phyloP scores from a whole-genome alignment of 768 basidiomycete species.

The Atractiella rhizophila region DNA sequence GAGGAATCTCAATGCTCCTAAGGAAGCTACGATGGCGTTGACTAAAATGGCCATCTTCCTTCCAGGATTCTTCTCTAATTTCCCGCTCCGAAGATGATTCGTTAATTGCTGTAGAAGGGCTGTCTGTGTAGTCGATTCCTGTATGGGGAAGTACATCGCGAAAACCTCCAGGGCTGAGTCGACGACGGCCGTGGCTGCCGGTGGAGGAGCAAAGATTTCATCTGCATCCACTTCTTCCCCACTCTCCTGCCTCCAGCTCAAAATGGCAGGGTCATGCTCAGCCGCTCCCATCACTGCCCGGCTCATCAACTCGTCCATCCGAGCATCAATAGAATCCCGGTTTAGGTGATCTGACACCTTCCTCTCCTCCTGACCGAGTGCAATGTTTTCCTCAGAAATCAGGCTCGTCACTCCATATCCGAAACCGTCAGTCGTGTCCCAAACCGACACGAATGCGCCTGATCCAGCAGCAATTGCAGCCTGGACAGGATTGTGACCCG shows the following conservation, averaged over 20 bases:
- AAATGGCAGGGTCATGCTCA: slow-evolving; percentile 58
- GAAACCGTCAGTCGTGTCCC: slow-evolving; percentile 69
- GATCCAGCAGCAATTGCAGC: slow-evolving; percentile 70
- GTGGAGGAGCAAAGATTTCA: slow-evolving; percentile 30
- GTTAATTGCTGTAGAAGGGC: slow-evolving; percentile 27
- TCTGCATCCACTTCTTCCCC: too few relatives aligned
- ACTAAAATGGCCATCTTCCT: slow-evolving; percentile 57
- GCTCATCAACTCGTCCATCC: slow-evolving; percentile 48
- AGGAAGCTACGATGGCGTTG: slow-evolving; percentile 51
- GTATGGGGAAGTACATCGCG: slow-evolving; percentile 46
- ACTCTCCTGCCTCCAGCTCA: slow-evolving; percentile 29
- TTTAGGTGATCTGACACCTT: slow-evolving; percentile 27
- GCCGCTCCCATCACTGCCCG: slow-evolving; percentile 57
- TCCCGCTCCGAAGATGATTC: slow-evolving; percentile 43
- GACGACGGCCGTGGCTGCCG: slow-evolving; percentile 55
- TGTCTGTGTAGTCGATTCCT: slow-evolving; percentile 31
- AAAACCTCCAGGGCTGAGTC: slow-evolving; percentile 77
- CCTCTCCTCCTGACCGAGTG: slow-evolving; percentile 12
- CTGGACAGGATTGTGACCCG: slow-evolving; percentile 51
- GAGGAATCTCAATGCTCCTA: slow-evolving; percentile 36
- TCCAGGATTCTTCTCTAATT: slow-evolving; percentile 64
- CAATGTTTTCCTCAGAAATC: slow-evolving; percentile 8
- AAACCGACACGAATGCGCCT: slow-evolving; percentile 58
- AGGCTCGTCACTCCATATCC: slow-evolving; percentile 67
- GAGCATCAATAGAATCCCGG: slow-evolving; percentile 51